These are phyloP conservation scores for Pyrenophora seminiperda DNA, from an alignment of 2,329 filamentous ascomycete species.

Conservation along the genomic window DNA sequence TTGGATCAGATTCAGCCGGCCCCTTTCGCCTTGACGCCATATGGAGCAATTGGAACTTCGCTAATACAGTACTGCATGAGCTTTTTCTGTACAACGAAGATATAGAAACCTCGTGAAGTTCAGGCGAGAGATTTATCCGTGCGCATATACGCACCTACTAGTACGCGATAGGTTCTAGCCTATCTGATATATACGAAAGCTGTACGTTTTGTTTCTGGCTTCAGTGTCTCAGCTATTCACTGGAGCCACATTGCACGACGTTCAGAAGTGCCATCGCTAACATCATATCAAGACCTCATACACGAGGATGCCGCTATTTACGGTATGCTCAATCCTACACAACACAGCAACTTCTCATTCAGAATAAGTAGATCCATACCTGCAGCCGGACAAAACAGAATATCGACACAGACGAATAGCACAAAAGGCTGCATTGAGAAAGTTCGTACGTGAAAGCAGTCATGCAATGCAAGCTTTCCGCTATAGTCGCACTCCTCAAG, in stretches of 20 bases:
- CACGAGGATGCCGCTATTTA: too few species aligned
- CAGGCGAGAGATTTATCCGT: background rate
- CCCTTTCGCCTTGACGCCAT: background rate
- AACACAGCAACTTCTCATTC: too few species aligned
- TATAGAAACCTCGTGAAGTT: background rate
- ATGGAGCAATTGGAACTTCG: background rate
- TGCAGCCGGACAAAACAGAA: too few species aligned
- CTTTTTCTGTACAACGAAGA: background rate
- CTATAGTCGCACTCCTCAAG: too few species aligned
- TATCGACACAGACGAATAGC: too few species aligned
- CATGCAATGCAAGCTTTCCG: too few species aligned
- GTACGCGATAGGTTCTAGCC: background rate
- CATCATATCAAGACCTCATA: too few species aligned
- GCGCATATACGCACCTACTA: background rate
- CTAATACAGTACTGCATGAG: background rate
- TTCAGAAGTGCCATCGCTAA: too few species aligned
- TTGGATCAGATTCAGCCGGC: background rate
- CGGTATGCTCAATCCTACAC: too few species aligned
- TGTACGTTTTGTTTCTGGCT: background rate
- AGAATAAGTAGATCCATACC: too few species aligned
- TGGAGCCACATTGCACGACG: background rate
- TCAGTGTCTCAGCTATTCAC: background rate
- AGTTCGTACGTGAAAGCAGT: too few species aligned
- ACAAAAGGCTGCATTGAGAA: too few species aligned
- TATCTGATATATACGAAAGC: background rate